A percentile compares a stretch with the other conserved stretches of the same genome.
Conservation (phyloP, 2,329 filamentous ascomycete genomes). For the Bimuria novae-zelandiae region DNA sequence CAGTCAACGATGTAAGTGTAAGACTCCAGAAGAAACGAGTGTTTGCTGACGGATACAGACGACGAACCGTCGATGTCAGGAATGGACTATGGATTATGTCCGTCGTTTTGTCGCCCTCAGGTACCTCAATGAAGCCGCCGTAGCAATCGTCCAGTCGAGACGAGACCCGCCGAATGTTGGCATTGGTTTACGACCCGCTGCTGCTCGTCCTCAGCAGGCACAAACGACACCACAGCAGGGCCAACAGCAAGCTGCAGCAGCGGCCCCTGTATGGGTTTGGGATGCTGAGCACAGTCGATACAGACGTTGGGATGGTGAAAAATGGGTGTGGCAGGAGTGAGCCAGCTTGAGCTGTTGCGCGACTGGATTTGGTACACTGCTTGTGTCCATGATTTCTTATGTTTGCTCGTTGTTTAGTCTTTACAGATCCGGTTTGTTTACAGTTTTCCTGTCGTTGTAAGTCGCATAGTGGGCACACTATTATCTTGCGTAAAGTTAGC, state of each 20-base stretch:
- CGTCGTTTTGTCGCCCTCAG: neutral
- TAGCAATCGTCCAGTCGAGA: conserved; percentile 6
- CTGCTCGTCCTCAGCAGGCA: conserved; percentile 1
- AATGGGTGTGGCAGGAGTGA: conserved; percentile 4
- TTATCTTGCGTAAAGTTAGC: neutral
- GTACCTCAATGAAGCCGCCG: conserved; percentile 6
- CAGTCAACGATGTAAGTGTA: conserved; percentile 41
- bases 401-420: neutral
- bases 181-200: conserved; percentile 7
- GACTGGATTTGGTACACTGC: neutral
- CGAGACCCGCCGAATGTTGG: conserved; percentile 7
- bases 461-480: neutral
- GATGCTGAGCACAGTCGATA: conserved; percentile 3
- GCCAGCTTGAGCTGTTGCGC: neutral
- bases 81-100: conserved; percentile 12
- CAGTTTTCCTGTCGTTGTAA: neutral
- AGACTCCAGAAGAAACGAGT: no score
- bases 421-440: neutral
- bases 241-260: neutral
- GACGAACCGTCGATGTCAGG: conserved; percentile 12
- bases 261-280: neutral
- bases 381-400: neutral
- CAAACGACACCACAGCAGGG: conserved; percentile 1
- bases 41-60: conserved; percentile 2
- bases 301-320: conserved; percentile 6